phyloP scores from a whole-genome alignment of 2,329 filamentous ascomycete genomes.

The Phoma sp. region DNA sequence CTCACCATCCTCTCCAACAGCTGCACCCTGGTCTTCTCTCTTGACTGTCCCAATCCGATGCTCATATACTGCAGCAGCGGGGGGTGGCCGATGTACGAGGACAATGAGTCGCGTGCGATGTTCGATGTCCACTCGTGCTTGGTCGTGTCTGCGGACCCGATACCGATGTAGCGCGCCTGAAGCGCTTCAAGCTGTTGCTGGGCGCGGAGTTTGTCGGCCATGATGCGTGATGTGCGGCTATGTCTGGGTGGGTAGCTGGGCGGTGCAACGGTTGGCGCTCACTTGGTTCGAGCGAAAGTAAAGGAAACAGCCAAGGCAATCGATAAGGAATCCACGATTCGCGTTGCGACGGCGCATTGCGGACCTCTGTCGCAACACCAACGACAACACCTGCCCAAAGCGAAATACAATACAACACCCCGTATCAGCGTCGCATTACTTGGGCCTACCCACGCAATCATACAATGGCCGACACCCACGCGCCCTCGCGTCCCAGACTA shows the following conservation, averaged over 20 bases:
- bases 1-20: slow-evolving; percentile 78
- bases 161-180: slow-evolving; percentile 94
- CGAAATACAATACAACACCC: not conserved
- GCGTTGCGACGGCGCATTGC: not conserved
- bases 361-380: slow-evolving; percentile 4
- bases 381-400: not conserved
- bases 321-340: slow-evolving; percentile 1
- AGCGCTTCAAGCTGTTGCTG: slow-evolving; percentile 97
- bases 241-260: not conserved
- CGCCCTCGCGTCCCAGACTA: slow-evolving; percentile 36
- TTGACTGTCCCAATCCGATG: slow-evolving; percentile 83
- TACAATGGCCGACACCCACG: slow-evolving; percentile 32
- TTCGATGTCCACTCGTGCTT: slow-evolving; percentile 98
- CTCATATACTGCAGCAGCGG: slow-evolving; percentile 87
- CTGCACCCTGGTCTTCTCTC: slow-evolving; percentile 77
- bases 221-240: slow-evolving; percentile 17
- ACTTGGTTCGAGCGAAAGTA: not conserved
- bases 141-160: slow-evolving; percentile 93
- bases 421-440: not conserved
- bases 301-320: not conserved
- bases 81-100: slow-evolving; percentile 87
- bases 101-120: slow-evolving; percentile 90
- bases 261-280: not conserved
- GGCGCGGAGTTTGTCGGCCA: slow-evolving; percentile 96
- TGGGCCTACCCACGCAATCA: not conserved